Conservation (phyloP, 768 basidiomycete species). For the Amanita rimosa region DNA sequence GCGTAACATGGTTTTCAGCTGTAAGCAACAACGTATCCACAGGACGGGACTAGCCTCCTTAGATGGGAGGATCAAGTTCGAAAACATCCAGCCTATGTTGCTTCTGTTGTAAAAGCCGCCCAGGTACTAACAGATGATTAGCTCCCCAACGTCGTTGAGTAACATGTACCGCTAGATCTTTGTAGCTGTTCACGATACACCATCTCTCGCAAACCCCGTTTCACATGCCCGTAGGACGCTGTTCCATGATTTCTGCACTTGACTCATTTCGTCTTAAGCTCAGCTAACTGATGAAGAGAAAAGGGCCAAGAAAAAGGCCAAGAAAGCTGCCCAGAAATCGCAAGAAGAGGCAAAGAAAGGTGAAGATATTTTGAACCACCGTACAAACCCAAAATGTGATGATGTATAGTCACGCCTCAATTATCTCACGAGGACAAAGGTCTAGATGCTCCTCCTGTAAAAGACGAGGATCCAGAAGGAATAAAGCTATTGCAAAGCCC, state of each 20-base stretch:
- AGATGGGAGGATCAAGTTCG: slow-evolving; percentile 75
- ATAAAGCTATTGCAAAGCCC: slow-evolving; percentile 48
- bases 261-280: slow-evolving; percentile 14
- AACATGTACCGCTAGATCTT: slow-evolving; percentile 46
- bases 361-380: slow-evolving; percentile 15
- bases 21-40: slow-evolving; percentile 6
- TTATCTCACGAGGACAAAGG: slow-evolving; percentile 50
- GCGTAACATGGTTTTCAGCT: slow-evolving; percentile 16
- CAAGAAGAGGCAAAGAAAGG: slow-evolving; percentile 68
- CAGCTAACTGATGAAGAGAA: slow-evolving; percentile 53
- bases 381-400: background rate
- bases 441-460: slow-evolving; percentile 38
- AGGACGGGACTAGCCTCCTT: slow-evolving; percentile 43
- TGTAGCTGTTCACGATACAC: slow-evolving; percentile 59
- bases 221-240: slow-evolving; percentile 24
- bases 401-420: background rate
- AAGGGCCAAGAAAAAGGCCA: slow-evolving; percentile 80
- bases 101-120: slow-evolving; percentile 60
- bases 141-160: slow-evolving; percentile 3
- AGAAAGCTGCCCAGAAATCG: slow-evolving; percentile 60
- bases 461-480: slow-evolving; percentile 84
- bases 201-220: slow-evolving; percentile 38
- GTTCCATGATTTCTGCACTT: background rate
- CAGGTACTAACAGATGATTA: slow-evolving; percentile 30
- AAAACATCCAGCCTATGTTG: slow-evolving; percentile 66